Percentiles rank a stretch among this genome's conserved stretches.
These are phyloP conservation scores for Zalaria obscura DNA, from an alignment of 2,329 filamentous ascomycete species.

Conservation along the genomic window DNA sequence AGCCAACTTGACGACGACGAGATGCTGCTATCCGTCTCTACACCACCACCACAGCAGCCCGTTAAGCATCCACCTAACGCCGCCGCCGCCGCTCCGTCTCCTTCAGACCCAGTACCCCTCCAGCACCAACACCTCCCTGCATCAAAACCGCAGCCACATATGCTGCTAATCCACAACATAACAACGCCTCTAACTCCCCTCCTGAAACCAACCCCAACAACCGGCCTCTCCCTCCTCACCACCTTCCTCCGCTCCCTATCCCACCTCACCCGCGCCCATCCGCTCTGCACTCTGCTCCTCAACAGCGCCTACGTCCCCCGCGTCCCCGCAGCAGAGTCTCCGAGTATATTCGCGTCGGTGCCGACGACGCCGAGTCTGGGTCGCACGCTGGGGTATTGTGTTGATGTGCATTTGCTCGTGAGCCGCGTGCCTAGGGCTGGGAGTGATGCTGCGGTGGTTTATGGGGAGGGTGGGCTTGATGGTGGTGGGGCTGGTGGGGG, in stretches of 20 bases:
- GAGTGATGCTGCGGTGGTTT: constrained; percentile 20
- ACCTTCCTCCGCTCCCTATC: constrained; percentile 26
- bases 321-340: constrained; percentile 10
- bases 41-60: too few relatives aligned
- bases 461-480: constrained; percentile 4
- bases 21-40: constrained; percentile 10
- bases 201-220: too few relatives aligned
- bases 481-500: background rate
- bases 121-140: too few relatives aligned
- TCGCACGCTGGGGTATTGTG: constrained; percentile 18
- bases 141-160: too few relatives aligned
- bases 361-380: constrained; percentile 22
- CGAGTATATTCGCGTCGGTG: constrained; percentile 27
- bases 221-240: constrained; percentile 24
- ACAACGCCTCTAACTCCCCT: too few relatives aligned
- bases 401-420: constrained; percentile 29
- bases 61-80: too few relatives aligned
- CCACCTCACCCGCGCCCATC: constrained; percentile 21
- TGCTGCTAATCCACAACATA: too few relatives aligned
- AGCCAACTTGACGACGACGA: constrained; percentile 23
- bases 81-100: too few relatives aligned
- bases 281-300: constrained; percentile 25
- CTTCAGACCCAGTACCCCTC: too few relatives aligned
- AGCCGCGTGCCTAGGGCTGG: constrained; percentile 19
- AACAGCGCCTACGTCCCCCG: constrained; percentile 15